A percentile compares a stretch with the other conserved stretches of the same genome.
Evolutionary conservation across 2,329 filamentous ascomycete species (phyloP).

Genomic region (Aspergillus sp.): DNA sequence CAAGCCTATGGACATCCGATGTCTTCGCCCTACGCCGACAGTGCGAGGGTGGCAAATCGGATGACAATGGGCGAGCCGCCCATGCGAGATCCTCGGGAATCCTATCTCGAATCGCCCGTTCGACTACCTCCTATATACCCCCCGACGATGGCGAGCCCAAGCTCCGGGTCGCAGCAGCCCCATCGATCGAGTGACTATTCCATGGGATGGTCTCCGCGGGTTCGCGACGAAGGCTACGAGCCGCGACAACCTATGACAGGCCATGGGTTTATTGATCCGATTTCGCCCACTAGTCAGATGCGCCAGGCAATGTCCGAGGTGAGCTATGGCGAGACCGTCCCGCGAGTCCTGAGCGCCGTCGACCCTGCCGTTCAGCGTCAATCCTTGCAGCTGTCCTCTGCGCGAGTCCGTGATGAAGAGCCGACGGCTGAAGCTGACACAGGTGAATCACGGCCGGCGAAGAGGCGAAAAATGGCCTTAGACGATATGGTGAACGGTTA

Average conservation of each 20-base stretch:
- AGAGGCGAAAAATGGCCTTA: conserved; percentile 40
- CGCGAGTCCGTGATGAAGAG: conserved; percentile 14
- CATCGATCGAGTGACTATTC: conserved; percentile 37
- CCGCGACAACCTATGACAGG: conserved; percentile 18
- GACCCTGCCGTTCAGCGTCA: conserved; percentile 19
- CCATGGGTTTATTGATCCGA: conserved; percentile 26
- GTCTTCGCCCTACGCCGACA: conserved; percentile 26
- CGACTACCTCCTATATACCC: conserved; percentile 40
- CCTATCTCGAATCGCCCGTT: conserved; percentile 33
- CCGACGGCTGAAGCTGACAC: conserved; percentile 18
- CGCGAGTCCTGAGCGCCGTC: conserved; percentile 22
- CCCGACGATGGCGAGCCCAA: conserved; percentile 24
- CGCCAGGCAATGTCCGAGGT: conserved; percentile 26
- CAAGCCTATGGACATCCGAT: conserved; percentile 25
- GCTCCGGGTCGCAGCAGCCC: conserved; percentile 22
- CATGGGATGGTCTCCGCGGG: conserved; percentile 24
- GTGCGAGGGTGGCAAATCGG: conserved; percentile 24
- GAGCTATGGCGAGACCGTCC: conserved; percentile 20
- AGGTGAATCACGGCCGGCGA: conserved; percentile 29
- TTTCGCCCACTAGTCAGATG: conserved; percentile 26
- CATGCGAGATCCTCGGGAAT: conserved; percentile 27
- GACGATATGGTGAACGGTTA: conserved; percentile 43
- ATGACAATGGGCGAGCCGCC: conserved; percentile 26
- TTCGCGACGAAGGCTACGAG: conserved; percentile 22
- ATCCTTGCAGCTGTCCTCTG: conserved; percentile 18